phyloP scores from a whole-genome alignment of 768 basidiomycete species.

The Leccinum uliginosum region DNA sequence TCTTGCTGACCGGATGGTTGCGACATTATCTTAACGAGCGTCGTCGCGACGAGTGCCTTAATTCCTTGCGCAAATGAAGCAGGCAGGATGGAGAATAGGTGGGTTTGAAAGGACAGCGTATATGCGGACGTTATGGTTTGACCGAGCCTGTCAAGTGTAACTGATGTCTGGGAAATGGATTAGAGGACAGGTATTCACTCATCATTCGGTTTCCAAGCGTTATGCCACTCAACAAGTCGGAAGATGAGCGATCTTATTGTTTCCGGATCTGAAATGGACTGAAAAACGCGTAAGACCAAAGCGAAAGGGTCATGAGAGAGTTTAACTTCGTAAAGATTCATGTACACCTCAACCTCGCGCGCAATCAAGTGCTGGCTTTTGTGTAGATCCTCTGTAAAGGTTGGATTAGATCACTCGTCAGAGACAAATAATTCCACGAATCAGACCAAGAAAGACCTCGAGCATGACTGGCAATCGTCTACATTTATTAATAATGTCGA shows the following conservation, averaged over 20 bases:
- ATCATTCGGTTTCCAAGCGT: conserved; percentile 63
- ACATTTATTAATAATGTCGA: conserved; percentile 53
- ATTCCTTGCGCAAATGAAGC: conserved; percentile 63
- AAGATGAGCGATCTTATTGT: conserved; percentile 52
- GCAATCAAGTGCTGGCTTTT: conserved; percentile 55
- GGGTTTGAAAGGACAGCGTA: conserved; percentile 67
- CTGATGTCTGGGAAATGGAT: neutral
- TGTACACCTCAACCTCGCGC: conserved; percentile 53
- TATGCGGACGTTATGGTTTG: conserved; percentile 56
- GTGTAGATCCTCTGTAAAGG: conserved; percentile 54
- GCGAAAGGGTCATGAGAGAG: neutral
- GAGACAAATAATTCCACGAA: neutral
- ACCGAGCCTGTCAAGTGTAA: conserved; percentile 46
- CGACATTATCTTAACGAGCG: conserved; percentile 35
- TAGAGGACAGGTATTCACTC: conserved; percentile 43
- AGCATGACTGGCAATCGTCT: conserved; percentile 60
- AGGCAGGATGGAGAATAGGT: conserved; percentile 69
- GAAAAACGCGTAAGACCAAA: conserved; percentile 1
- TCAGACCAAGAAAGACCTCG: conserved; percentile 68
- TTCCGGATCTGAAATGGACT: conserved; percentile 46
- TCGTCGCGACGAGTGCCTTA: conserved; percentile 59
- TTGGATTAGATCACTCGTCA: neutral
- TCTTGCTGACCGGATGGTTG: conserved; percentile 30
- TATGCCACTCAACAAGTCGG: conserved; percentile 67
- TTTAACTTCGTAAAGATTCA: conserved; percentile 64